Percentiles rank a stretch among this genome's conserved stretches.
Conservation (phyloP, 202 grass and related monocot species). For the Setaria viridis region DNA sequence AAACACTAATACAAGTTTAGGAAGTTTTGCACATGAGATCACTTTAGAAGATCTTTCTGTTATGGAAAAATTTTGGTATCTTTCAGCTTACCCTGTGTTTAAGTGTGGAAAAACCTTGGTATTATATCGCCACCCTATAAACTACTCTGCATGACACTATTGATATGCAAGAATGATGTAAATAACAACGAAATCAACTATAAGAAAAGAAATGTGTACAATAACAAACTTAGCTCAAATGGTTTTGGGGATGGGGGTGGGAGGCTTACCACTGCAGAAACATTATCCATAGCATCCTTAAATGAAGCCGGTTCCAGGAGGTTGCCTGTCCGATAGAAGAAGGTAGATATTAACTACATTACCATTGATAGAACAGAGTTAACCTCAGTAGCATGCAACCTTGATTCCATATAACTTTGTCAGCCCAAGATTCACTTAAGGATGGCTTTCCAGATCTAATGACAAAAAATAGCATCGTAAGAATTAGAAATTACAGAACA, state of each 20-base stretch:
- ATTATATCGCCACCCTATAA: not conserved
- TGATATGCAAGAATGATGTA: not conserved
- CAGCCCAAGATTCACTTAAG: slow-evolving; percentile 76
- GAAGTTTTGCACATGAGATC: not conserved
- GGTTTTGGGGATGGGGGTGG: not conserved
- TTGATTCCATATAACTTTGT: slow-evolving; percentile 93
- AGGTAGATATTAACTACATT: slow-evolving; percentile 36
- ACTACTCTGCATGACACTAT: not conserved
- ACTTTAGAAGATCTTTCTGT: not conserved
- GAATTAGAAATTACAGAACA: not conserved
- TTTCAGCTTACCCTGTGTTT: slow-evolving; percentile 1
- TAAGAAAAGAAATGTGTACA: not conserved
- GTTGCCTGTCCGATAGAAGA: slow-evolving; percentile 61
- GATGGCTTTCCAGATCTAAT: slow-evolving; percentile 93
- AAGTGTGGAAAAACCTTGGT: not conserved
- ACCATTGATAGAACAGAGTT: slow-evolving; percentile 29
- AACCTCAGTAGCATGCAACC: slow-evolving; percentile 57
- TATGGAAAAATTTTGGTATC: not conserved
- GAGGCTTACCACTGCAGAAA: slow-evolving; percentile 75
- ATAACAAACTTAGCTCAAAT: slow-evolving; percentile 15
- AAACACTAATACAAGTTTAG: not conserved
- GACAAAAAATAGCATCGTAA: slow-evolving; percentile 39
- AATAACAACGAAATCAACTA: not conserved
- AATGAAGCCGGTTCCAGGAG: slow-evolving; percentile 81
- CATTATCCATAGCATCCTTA: slow-evolving; percentile 76